phyloP scores from a whole-genome alignment of 1,284 basidiomycete species.

The Anthracocystis walkeri region DNA sequence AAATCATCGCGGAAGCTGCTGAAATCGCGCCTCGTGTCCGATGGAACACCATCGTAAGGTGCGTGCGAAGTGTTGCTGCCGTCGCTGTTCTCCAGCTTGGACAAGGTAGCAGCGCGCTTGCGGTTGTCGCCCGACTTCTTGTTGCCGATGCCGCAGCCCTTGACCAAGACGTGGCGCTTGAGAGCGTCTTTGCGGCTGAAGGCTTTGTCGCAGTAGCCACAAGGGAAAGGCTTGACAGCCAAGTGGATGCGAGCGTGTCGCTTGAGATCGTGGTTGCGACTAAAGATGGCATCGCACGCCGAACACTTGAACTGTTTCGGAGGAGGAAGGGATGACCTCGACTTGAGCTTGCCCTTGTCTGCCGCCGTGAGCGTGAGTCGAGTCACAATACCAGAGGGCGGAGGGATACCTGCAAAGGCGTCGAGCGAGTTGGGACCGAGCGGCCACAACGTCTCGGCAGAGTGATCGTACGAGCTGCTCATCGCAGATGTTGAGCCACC shows the following conservation, averaged over 20 bases:
- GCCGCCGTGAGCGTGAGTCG: slow-evolving; percentile 41
- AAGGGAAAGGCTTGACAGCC: slow-evolving; percentile 63
- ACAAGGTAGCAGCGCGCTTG: slow-evolving; percentile 39
- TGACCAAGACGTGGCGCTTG: slow-evolving; percentile 61
- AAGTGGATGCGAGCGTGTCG: slow-evolving; percentile 65
- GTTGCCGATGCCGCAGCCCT: slow-evolving; percentile 55
- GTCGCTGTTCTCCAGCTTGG: slow-evolving; percentile 40
- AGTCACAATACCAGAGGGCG: slow-evolving; percentile 18
- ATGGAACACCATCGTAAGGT: slow-evolving; percentile 30
- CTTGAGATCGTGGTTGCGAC: slow-evolving; percentile 65
- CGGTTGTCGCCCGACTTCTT: slow-evolving; percentile 44
- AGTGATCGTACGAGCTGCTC: slow-evolving; percentile 26
- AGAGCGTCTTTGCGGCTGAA: slow-evolving; percentile 65
- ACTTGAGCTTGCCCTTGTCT: slow-evolving; percentile 37
- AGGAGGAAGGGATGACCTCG: slow-evolving; percentile 34
- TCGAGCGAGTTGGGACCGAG: slow-evolving; percentile 43
- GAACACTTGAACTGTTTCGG: slow-evolving; percentile 60
- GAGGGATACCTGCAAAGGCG: slow-evolving; percentile 44
- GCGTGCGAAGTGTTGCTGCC: slow-evolving; percentile 13
- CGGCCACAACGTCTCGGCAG: slow-evolving; percentile 40
- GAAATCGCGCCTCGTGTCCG: slow-evolving; percentile 25
- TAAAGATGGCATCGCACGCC: slow-evolving; percentile 60
- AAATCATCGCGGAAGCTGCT: slow-evolving; percentile 33
- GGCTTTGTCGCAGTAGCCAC: slow-evolving; percentile 58
- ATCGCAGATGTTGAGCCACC: slow-evolving; percentile 14